These are phyloP conservation scores for Zymoseptoria passerinii DNA, from an alignment of 2,329 filamentous ascomycete species.

Conservation along the genomic window DNA sequence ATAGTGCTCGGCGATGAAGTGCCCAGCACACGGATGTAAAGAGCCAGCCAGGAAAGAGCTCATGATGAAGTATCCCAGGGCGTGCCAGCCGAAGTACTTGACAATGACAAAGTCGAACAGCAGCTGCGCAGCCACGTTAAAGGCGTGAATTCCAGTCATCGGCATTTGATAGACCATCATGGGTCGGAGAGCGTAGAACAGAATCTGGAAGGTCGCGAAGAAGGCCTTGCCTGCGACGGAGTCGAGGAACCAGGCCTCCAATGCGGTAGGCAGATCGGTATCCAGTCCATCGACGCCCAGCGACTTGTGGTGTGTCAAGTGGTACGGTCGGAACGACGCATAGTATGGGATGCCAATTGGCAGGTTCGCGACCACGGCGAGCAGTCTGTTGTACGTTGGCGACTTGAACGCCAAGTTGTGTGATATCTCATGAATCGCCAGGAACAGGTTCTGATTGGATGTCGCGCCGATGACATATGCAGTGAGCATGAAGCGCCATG, in stretches of 20 bases:
- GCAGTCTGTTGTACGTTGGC: constrained; percentile 67
- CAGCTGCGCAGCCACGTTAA: constrained; percentile 73
- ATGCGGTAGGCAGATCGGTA: constrained; percentile 83
- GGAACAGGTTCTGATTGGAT: constrained; percentile 95
- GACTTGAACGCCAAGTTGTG: constrained; percentile 93
- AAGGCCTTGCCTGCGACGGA: constrained; percentile 94
- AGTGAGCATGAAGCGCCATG: constrained; percentile 74
- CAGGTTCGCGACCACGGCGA: constrained; percentile 90
- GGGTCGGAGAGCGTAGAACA: constrained; percentile 94
- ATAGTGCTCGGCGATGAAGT: constrained; percentile 95
- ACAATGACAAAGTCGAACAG: constrained; percentile 67
- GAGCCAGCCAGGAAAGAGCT: constrained; percentile 91
- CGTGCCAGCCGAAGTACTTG: constrained; percentile 50
- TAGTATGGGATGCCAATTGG: constrained; percentile 95
- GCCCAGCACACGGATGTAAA: constrained; percentile 86
- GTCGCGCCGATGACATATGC: constrained; percentile 91
- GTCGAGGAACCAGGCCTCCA: constrained; percentile 89
- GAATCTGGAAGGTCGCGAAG: constrained; percentile 98
- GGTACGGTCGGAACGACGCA: constrained; percentile 93
- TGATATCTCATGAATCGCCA: constrained; percentile 97
- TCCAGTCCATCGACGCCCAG: constrained; percentile 93
- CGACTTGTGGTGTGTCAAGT: constrained; percentile 97
- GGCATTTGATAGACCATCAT: constrained; percentile 90
- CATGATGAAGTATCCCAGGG: constrained; percentile 74
- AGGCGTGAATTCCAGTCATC: constrained; percentile 71